Conservation (phyloP, 805 yeast species). For the Hanseniaspora pseudoguilliermondii region DNA sequence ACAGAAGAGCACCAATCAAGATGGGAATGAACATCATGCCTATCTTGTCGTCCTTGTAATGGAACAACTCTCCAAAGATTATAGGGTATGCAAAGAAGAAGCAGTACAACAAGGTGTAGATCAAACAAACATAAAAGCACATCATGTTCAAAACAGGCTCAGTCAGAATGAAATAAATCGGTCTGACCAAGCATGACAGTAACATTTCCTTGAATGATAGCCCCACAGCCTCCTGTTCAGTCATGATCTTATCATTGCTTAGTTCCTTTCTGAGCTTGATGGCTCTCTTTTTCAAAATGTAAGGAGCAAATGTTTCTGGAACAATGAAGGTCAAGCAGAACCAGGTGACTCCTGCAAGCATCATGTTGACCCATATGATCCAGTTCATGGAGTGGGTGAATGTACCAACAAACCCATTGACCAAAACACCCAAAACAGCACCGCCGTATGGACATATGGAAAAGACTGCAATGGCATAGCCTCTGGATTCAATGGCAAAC, state of each 20-base stretch:
- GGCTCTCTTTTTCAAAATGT: slow-evolving; percentile 57
- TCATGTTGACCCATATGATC: slow-evolving; percentile 85
- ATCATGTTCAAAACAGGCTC: slow-evolving; percentile 79
- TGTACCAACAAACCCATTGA: slow-evolving; percentile 72
- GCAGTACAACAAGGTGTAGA: slow-evolving; percentile 81
- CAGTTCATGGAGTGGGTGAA: slow-evolving; percentile 56
- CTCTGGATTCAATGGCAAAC: slow-evolving; percentile 70
- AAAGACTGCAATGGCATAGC: slow-evolving; percentile 79
- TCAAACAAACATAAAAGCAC: slow-evolving; percentile 76
- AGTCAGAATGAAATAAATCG: slow-evolving; percentile 59
- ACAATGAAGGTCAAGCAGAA: slow-evolving; percentile 40
- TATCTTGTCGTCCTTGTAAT: slow-evolving; percentile 59
- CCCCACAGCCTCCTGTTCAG: slow-evolving; percentile 82
- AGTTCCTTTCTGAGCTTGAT: slow-evolving; percentile 57
- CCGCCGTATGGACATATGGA: slow-evolving; percentile 90
- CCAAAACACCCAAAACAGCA: slow-evolving; percentile 80
- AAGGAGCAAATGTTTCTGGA: slow-evolving; percentile 91
- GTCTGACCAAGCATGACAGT: slow-evolving; percentile 62
- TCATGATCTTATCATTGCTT: slow-evolving; percentile 73
- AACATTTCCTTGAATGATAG: slow-evolving; percentile 55
- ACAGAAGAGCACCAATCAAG: slow-evolving; percentile 69
- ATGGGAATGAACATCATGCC: slow-evolving; percentile 88
- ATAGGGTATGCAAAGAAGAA: slow-evolving; percentile 94
- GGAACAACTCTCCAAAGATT: slow-evolving; percentile 65
- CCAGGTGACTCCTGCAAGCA: slow-evolving; percentile 80